Evolutionary conservation across 257 asterid genomes (phyloP).

Genomic region (Nicotiana knightiana): DNA sequence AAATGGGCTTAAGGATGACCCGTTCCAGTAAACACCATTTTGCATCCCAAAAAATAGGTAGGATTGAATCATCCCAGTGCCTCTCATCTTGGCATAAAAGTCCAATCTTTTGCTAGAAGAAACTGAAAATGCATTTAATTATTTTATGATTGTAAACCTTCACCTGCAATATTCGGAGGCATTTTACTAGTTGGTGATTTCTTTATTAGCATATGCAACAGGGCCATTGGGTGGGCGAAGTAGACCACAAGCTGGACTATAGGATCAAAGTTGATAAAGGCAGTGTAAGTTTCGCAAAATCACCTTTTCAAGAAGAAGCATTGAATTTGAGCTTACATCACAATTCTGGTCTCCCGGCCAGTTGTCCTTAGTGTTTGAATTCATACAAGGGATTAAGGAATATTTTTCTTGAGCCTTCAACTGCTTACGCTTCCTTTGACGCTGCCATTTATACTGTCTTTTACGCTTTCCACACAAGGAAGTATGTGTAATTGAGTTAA

Average conservation of each 20-base stretch:
- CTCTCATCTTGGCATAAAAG: not conserved
- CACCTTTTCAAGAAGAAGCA: slow-evolving; percentile 13
- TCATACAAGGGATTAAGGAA: slow-evolving; percentile 28
- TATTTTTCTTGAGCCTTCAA: slow-evolving; percentile 27
- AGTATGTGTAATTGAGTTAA: slow-evolving; percentile 24
- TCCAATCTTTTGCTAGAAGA: not conserved
- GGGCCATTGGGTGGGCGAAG: not conserved
- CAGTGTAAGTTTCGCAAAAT: not conserved
- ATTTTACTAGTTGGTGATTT: not conserved
- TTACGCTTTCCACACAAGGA: slow-evolving; percentile 37
- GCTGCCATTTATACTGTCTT: slow-evolving; percentile 57
- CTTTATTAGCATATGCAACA: not conserved
- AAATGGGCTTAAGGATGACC: not conserved
- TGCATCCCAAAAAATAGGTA: not conserved
- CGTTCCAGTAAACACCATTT: not conserved
- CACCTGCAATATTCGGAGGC: not conserved
- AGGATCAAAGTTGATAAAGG: not conserved
- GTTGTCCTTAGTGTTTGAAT: not conserved
- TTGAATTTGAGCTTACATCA: not conserved
- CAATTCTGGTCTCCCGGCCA: not conserved
- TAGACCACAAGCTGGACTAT: not conserved
- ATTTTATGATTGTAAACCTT: not conserved
- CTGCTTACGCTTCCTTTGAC: slow-evolving; percentile 45
- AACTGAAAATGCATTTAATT: not conserved
- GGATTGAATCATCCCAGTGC: not conserved